phyloP scores from a whole-genome alignment of 1,284 basidiomycete species.

The Sporisorium graminicola region DNA sequence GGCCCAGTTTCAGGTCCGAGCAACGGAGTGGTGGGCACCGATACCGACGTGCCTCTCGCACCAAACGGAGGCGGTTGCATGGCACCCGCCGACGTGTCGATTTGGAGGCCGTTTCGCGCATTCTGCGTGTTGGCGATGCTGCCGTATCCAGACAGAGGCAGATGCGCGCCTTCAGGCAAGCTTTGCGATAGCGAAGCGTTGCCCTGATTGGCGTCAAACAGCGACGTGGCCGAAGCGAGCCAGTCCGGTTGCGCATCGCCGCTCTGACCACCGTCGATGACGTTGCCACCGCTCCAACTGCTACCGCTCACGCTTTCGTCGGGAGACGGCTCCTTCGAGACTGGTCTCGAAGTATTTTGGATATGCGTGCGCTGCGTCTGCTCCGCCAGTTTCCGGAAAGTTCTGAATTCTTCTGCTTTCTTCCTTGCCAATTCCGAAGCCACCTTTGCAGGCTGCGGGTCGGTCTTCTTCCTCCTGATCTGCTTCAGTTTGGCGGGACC shows the following conservation, averaged over 20 bases:
- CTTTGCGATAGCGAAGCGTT: constrained; percentile 12
- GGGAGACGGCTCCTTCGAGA: constrained; percentile 35
- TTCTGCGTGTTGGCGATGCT: constrained; percentile 16
- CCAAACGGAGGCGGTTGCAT: constrained; percentile 41
- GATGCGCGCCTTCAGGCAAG: constrained; percentile 39
- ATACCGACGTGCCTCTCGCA: constrained; percentile 34
- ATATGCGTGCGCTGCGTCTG: constrained; percentile 52
- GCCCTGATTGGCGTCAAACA: constrained; percentile 12
- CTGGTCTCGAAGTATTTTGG: constrained; percentile 31
- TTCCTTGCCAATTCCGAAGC: constrained; percentile 45
- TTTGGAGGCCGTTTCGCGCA: constrained; percentile 15
- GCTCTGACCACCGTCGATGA: not conserved
- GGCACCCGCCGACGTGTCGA: constrained; percentile 23
- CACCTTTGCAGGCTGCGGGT: constrained; percentile 39
- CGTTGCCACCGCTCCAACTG: constrained; percentile 13
- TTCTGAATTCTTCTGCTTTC: constrained; percentile 46
- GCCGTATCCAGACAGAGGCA: constrained; percentile 28
- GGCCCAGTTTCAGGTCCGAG: constrained; percentile 39
- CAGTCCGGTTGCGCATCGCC: constrained; percentile 33
- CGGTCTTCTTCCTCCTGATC: constrained; percentile 45
- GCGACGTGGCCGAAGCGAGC: constrained; percentile 26
- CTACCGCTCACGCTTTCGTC: constrained; percentile 29
- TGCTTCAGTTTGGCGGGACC: constrained; percentile 39
- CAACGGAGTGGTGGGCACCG: constrained; percentile 44
- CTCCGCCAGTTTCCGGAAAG: constrained; percentile 41